Evolutionary conservation across 495 filamentous ascomycete genomes (phyloP).

Genomic region (Sphaerosporella brunnea): DNA sequence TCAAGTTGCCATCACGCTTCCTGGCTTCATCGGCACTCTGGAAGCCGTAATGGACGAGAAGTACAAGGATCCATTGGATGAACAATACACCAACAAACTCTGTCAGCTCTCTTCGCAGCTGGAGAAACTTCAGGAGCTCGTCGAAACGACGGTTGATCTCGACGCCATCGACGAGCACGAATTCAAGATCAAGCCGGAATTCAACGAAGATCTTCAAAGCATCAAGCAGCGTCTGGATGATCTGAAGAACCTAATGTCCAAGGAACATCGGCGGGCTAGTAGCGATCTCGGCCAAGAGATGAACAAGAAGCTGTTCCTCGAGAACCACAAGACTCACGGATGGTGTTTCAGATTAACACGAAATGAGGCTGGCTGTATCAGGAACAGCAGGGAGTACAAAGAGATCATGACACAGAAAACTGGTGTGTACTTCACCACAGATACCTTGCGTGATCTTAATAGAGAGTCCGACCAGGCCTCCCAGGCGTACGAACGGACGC

Average conservation of each 20-base stretch:
- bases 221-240: constrained; percentile 85
- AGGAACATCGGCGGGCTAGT: constrained; percentile 59
- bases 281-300: constrained; percentile 77
- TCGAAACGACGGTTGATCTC: constrained; percentile 94
- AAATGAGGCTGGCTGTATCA: constrained; percentile 80
- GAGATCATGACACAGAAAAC: constrained; percentile 99
- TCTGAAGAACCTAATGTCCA: constrained; percentile 62
- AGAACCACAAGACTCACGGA: constrained; percentile 87
- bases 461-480: constrained; percentile 89
- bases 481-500: constrained; percentile 88
- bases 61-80: constrained; percentile 74
- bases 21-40: constrained; percentile 72
- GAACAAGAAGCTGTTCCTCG: constrained; percentile 96
- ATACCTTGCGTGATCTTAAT: constrained; percentile 59
- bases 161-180: constrained; percentile 93
- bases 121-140: constrained; percentile 85
- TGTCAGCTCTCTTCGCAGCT: constrained; percentile 58
- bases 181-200: constrained; percentile 97
- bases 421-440: constrained; percentile 94
- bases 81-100: constrained; percentile 64
- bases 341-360: constrained; percentile 93
- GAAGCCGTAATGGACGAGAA: constrained; percentile 91
- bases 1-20: constrained; percentile 80
- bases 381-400: constrained; percentile 73
- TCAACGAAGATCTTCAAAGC: constrained; percentile 72